These are phyloP conservation scores for Mesembryanthemum crystallinum DNA, from an alignment of 148 eudicot species.

Conservation along the genomic window DNA sequence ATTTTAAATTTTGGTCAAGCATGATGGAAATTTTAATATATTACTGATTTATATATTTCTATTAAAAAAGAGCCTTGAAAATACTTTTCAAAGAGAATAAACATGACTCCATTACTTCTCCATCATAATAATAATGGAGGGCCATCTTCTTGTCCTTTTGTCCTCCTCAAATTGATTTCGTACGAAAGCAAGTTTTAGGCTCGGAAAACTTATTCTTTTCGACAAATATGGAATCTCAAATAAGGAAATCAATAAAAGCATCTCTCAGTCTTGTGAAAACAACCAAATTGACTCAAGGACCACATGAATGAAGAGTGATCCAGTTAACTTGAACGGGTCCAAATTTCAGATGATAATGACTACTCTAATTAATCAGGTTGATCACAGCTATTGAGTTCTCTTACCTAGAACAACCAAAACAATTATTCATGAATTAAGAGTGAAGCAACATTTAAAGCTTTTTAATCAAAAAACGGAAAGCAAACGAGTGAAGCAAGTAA, in stretches of 20 bases:
- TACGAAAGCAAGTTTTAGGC: background rate
- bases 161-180: background rate
- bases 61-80: no score
- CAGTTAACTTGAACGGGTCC: background rate
- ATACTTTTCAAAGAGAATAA: background rate
- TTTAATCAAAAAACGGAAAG: background rate
- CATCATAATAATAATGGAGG: constrained; percentile 8
- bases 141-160: background rate
- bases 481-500: background rate
- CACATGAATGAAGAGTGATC: background rate
- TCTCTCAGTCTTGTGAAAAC: background rate
- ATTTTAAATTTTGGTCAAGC: background rate
- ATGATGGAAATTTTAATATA: no score
- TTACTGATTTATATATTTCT: no score
- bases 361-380: background rate
- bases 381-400: no score
- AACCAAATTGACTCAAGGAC: constrained; percentile 2
- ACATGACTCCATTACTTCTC: background rate
- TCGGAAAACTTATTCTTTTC: background rate
- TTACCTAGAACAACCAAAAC: no score
- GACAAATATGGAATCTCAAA: background rate
- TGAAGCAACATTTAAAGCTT: no score
- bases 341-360: background rate
- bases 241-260: background rate
- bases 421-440: no score